Evolutionary conservation across 306 rosid genomes (phyloP), one percentile per base, ranked within the genome.

Genomic region (Quercus wislizeni): DNA sequence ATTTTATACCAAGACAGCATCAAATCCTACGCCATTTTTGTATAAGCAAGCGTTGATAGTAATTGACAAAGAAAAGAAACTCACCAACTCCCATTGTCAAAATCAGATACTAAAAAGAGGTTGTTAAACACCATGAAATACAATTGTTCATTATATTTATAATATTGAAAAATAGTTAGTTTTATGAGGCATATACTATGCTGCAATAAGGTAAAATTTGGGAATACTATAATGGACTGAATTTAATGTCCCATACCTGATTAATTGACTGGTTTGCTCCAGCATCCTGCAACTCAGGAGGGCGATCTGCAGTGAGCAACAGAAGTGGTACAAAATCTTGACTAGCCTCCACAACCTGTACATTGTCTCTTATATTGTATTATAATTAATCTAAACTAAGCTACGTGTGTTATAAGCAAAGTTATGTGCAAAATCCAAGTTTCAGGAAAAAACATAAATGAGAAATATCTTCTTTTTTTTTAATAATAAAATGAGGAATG

Each of bases 261-360:
- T 92, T 86, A 74, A 94, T 91, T 55, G 97, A 81, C 81, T 94
- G 99, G 86, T 94, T 94, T 79, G 97, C 97, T 78, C 99, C 99
- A 71, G 89, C 80, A 80, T 91, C 91, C 82, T 85, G 89, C 79
- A 94, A 84, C 84, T 94, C 99, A 21, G 91, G 85, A 79, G 99
- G 99, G 73, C 99, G 95, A 77, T 94, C 99, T 55, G 99, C 97
- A 54, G 99, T 94, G 81, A 94, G 94, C 81, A 92, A 88, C 82
- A 94, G 59, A 78, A 94, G 94, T 8, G 99, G 97, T 70, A 92
- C 91, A 87, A 88, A 91, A 89, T 94, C 95, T 86, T 92, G 97
- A 84, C 92, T 87, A 71, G 99, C 97, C 88, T 94, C 99, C 74
- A 94, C 99, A 82, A 94, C 97, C 99, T 94, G 86, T 77, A 62